These are phyloP conservation scores for Beauveria sp. DNA, from an alignment of 2,329 filamentous ascomycete genomes.

Conservation along the genomic window DNA sequence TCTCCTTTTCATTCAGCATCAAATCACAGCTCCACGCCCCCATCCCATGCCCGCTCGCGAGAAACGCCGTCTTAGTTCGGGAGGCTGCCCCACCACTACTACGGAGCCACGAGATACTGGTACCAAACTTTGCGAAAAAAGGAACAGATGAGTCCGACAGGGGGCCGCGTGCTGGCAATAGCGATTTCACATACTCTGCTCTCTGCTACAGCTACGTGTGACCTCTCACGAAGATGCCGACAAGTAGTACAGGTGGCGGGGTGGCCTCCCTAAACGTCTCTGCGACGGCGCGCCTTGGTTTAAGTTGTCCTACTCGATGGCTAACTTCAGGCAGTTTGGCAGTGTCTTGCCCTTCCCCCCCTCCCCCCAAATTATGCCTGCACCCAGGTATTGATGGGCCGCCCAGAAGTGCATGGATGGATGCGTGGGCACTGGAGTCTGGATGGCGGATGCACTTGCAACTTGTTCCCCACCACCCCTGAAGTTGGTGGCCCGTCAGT, in stretches of 20 bases:
- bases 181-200: neutral
- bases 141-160: slow-evolving; percentile 3
- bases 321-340: neutral
- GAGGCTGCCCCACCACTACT: neutral
- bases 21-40: slow-evolving; percentile 5
- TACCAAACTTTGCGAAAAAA: neutral
- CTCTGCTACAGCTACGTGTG: neutral
- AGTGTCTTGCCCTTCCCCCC: neutral
- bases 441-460: neutral
- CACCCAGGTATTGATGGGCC: too few species aligned
- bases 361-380: too few species aligned
- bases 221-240: neutral
- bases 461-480: slow-evolving; percentile 7
- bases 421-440: neutral
- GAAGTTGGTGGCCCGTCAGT: neutral
- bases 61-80: slow-evolving; percentile 6
- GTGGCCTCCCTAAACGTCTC: neutral
- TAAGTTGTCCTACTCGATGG: neutral
- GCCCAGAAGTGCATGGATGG: too few species aligned
- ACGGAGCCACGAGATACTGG: neutral
- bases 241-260: neutral
- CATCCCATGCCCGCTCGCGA: neutral
- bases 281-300: neutral
- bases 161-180: neutral
- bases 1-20: neutral